Percentiles rank a stretch among this genome's conserved stretches.
phyloP scores from a whole-genome alignment of 495 filamentous ascomycete species.

The Penicillium roqueforti region DNA sequence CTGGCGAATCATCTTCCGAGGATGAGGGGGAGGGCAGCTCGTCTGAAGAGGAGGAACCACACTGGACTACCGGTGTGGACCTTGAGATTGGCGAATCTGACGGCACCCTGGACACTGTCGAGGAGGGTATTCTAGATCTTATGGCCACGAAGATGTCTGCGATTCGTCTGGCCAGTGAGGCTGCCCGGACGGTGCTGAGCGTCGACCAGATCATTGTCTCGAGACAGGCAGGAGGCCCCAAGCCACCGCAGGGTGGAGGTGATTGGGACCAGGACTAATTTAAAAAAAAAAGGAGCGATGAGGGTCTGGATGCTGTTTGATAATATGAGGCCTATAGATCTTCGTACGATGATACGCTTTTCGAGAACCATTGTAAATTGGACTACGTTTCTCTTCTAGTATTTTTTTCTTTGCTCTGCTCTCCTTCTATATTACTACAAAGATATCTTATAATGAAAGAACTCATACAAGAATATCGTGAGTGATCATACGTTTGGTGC shows the following conservation, averaged over 20 bases:
- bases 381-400: constrained; percentile 11
- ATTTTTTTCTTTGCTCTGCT: not conserved
- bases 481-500: not conserved
- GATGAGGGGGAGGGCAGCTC: constrained; percentile 41
- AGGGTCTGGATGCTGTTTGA: constrained; percentile 10
- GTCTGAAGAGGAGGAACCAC: constrained; percentile 56
- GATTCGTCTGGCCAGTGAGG: constrained; percentile 92
- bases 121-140: constrained; percentile 89
- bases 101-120: constrained; percentile 80
- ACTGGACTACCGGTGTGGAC: constrained; percentile 89
- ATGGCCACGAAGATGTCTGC: constrained; percentile 91
- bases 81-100: constrained; percentile 78
- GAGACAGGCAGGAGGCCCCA: constrained; percentile 93
- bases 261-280: constrained; percentile 97
- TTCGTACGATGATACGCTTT: constrained; percentile 27
- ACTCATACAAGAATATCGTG: not conserved
- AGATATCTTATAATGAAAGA: not conserved
- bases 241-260: constrained; percentile 88
- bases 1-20: constrained; percentile 27
- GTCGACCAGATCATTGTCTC: constrained; percentile 99
- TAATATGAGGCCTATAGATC: constrained; percentile 29
- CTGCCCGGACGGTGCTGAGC: constrained; percentile 87
- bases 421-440: not conserved
- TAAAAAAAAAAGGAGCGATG: constrained; percentile 16
- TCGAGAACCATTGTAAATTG: constrained; percentile 12